Base-by-base conservation (phyloP, 2,329 filamentous ascomycete species). In the Fusarium hostae region DNA sequence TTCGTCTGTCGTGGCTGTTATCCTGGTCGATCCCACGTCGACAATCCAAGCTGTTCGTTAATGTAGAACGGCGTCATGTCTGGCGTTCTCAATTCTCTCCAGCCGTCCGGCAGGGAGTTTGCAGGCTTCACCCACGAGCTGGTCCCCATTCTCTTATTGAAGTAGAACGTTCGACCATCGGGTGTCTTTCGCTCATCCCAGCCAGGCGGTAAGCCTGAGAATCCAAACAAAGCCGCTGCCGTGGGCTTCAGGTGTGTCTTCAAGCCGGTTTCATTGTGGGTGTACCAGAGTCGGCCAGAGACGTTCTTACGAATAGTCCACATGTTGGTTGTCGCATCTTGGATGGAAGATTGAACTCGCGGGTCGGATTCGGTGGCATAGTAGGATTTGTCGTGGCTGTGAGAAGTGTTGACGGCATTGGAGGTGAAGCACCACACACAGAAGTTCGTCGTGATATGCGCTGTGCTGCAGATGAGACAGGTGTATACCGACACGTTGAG, bases 351-450 rank as follows among this genome's bases (percentile, higher is more conserved):
- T 4, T 75, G 69, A 28, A 77, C 59, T 15, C 63, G 68, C 0
- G 73, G 65, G 20, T 78, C 77, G 12, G 76, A 78, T 28, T 77
- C 75, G 18, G 75, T 75, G 6, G 68, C 75, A 7, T 73, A 76
- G 40, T 71, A 78, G 3, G 76, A 70, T 44, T 70, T 75, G 30
- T 78, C 74, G 52, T 78, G 77, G 3, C 44, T 51, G 54, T 78
- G 77, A 2, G 74, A 73, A 12, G 67, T 50, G 34, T 56, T 68
- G 32, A 72, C 68, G 24, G 71, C 66, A 28, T 75, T 70, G 15
- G 77, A 70, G 2, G 76, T 77, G 56, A 75, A 76, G 45, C 77
- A 78, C 75, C 74, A 77, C 4, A 75, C 77, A 61, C 77, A 78
- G 52, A 77, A 77, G 13, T 24, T 41, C 2, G 76, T 73, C 2